phyloP scores from a whole-genome alignment of 768 basidiomycete genomes.

The Mycena chlorophos region DNA sequence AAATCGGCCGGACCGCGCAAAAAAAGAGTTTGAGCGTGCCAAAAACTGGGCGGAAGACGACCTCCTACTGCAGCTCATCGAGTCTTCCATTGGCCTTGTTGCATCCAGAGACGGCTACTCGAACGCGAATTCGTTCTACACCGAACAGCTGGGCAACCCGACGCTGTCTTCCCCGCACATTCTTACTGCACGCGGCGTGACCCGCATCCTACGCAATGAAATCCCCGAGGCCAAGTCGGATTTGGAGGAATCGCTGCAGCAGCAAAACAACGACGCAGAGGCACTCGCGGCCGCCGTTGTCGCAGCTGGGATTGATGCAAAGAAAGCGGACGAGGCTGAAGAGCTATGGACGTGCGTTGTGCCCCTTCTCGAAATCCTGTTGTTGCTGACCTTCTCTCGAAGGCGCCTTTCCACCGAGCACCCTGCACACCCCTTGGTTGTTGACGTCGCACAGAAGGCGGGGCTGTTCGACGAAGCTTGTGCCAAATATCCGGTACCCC shows the following conservation, averaged over 20 bases:
- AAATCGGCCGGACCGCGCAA: conserved; percentile 82
- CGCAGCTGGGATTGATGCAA: conserved; percentile 56
- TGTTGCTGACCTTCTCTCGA: conserved; percentile 25
- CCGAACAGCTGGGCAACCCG: conserved; percentile 81
- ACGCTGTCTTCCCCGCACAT: conserved; percentile 72
- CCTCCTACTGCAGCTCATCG: conserved; percentile 84
- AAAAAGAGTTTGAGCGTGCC: conserved; percentile 79
- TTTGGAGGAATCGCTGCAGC: conserved; percentile 70
- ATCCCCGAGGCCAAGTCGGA: conserved; percentile 76
- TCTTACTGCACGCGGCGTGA: conserved; percentile 76
- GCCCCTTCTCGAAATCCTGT: conserved; percentile 9
- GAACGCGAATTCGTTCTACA: conserved; percentile 64
- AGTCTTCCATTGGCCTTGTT: conserved; percentile 76
- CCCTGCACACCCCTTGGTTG: conserved; percentile 68
- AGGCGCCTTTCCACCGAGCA: conserved; percentile 37
- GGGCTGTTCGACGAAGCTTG: conserved; percentile 62
- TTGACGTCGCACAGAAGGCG: conserved; percentile 60
- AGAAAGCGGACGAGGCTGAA: conserved; percentile 64
- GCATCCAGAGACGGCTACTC: conserved; percentile 72
- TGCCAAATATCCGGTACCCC: conserved; percentile 62
- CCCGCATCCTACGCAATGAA: conserved; percentile 76
- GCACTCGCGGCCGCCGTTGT: conserved; percentile 68
- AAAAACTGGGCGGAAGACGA: conserved; percentile 89
- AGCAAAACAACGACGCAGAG: conserved; percentile 60
- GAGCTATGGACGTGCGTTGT: conserved; percentile 67